These are phyloP conservation scores for Phytophthora ramorum DNA, from an alignment of 352 stramenopile species.

Conservation along the genomic window DNA sequence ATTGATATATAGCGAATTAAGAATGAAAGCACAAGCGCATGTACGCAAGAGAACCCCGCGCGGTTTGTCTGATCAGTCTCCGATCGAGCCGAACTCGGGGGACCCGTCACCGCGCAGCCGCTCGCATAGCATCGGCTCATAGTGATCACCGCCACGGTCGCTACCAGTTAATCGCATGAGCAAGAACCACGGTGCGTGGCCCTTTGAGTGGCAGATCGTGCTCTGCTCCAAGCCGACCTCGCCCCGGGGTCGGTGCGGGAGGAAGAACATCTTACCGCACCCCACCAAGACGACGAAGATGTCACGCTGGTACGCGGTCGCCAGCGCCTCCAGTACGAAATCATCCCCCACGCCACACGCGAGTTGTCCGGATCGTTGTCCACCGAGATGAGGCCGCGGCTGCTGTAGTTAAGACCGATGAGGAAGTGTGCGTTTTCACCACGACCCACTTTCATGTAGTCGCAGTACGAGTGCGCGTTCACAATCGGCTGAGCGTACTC, in stretches of 20 bases:
- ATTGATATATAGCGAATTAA: constrained; percentile 42
- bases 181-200: constrained; percentile 86
- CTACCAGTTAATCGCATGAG: constrained; percentile 88
- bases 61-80: constrained; percentile 50
- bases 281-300: constrained; percentile 90
- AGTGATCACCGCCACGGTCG: constrained; percentile 87
- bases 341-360: constrained; percentile 90
- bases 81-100: constrained; percentile 85
- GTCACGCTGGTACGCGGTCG: constrained; percentile 87
- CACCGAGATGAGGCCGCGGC: constrained; percentile 77
- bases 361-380: constrained; percentile 82
- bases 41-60: constrained; percentile 5
- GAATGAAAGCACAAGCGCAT: constrained; percentile 20
- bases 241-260: constrained; percentile 75
- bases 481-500: constrained; percentile 73
- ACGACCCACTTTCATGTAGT: constrained; percentile 86
- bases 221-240: constrained; percentile 49
- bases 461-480: constrained; percentile 81
- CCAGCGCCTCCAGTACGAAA: constrained; percentile 84
- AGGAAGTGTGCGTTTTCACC: constrained; percentile 82
- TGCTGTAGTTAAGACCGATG: constrained; percentile 84
- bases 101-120: constrained; percentile 84
- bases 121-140: constrained; percentile 89
- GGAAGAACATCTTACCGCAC: constrained; percentile 90
- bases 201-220: constrained; percentile 70